Percentiles rank a stretch among this genome's conserved stretches.
Conservation (phyloP, 345 rosid species). For the Rhodomyrtus tomentosa region DNA sequence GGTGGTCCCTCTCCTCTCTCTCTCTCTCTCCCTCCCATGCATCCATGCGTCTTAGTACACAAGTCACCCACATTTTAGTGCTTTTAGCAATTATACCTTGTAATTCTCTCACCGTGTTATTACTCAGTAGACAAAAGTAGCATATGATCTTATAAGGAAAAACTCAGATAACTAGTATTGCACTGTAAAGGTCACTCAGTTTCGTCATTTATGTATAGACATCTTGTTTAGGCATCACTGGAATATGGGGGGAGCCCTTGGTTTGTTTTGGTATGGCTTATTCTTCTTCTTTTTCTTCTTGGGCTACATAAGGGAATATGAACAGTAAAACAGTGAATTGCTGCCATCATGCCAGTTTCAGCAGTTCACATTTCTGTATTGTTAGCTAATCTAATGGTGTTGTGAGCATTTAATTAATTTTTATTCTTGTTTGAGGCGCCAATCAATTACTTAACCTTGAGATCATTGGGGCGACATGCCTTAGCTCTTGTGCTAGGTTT, state of each 20-base stretch:
- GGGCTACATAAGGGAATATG: neutral
- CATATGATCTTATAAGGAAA: neutral
- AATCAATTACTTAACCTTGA: neutral
- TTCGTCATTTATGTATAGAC: neutral
- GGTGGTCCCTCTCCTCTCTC: conserved; percentile 11
- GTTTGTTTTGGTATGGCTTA: neutral
- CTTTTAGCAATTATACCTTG: neutral
- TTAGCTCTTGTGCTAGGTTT: neutral
- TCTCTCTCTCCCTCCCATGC: neutral
- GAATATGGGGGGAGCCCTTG: neutral
- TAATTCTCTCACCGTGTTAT: neutral
- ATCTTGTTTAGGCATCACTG: neutral
- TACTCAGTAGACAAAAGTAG: neutral
- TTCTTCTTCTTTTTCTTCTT: neutral
- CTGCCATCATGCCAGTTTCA: neutral
- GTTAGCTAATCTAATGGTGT: neutral
- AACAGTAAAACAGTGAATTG: neutral
- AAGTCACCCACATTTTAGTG: neutral
- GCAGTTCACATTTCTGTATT: neutral
- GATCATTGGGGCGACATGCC: neutral
- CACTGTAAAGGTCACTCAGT: neutral
- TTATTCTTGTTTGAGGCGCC: neutral
- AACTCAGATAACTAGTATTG: neutral
- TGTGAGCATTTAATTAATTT: neutral
- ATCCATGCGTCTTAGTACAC: neutral